A percentile compares a stretch with the other conserved stretches of the same genome.
Conservation (phyloP, 768 basidiomycete species). For the Boletus pseudo-olivaceus region DNA sequence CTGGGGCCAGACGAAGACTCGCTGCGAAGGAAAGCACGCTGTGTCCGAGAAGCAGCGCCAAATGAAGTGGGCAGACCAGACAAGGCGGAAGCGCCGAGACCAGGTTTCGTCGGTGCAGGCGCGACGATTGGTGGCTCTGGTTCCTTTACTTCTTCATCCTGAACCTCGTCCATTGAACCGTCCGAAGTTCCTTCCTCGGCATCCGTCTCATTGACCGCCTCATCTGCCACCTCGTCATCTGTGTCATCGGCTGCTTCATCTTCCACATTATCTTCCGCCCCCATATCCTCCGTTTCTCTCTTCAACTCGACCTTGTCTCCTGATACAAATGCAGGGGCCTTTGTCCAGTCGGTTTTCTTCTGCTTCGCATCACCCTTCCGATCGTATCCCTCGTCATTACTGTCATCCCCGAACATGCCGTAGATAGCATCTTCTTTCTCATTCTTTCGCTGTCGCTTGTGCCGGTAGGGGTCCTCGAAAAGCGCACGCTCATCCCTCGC, state of each 20-base stretch:
- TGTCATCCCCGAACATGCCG: conserved; percentile 71
- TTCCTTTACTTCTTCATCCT: conserved; percentile 34
- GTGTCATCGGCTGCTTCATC: conserved; percentile 36
- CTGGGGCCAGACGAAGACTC: conserved; percentile 38
- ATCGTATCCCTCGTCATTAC: conserved; percentile 53
- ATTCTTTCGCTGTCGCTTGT: conserved; percentile 62
- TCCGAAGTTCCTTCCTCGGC: conserved; percentile 34
- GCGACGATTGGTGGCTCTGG: conserved; percentile 30
- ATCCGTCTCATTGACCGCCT: conserved; percentile 34
- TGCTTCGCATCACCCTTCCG: conserved; percentile 24
- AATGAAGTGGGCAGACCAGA: conserved; percentile 36
- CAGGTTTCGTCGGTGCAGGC: conserved; percentile 16
- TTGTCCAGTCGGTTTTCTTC: conserved; percentile 65
- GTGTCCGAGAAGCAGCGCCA: conserved; percentile 35
- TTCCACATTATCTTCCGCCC: conserved; percentile 34
- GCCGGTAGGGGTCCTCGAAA: conserved; percentile 72
- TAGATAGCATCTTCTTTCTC: conserved; percentile 74
- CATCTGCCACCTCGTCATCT: conserved; percentile 35
- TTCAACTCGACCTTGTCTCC: conserved; percentile 42
- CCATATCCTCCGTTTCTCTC: conserved; percentile 41
- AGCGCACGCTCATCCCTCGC: conserved; percentile 69
- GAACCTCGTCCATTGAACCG: conserved; percentile 31
- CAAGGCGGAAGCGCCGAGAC: conserved; percentile 25
- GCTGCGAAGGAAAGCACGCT: conserved; percentile 56
- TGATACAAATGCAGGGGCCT: conserved; percentile 72